phyloP scores from a whole-genome alignment of 2,329 filamentous ascomycete genomes.

The Byssochlamys sp. region DNA sequence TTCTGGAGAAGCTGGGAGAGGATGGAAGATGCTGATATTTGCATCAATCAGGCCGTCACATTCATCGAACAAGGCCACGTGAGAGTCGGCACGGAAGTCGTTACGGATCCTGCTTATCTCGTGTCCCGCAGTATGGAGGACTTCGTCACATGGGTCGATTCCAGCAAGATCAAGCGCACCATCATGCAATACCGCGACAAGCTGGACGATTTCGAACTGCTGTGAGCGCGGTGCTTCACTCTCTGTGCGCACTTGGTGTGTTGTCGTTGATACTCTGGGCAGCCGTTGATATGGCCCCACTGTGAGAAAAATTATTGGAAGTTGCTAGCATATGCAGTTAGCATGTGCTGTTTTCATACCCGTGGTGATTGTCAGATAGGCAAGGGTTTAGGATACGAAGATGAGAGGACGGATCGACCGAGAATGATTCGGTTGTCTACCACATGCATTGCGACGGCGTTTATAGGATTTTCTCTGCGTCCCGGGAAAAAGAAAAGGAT shows the following conservation, averaged over 20 bases:
- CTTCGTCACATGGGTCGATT: slow-evolving; percentile 91
- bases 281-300: neutral
- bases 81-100: slow-evolving; percentile 76
- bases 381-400: neutral
- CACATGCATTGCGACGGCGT: neutral
- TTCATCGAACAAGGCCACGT: slow-evolving; percentile 94
- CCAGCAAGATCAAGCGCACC: slow-evolving; percentile 92
- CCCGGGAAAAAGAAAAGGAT: neutral
- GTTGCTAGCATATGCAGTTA: neutral
- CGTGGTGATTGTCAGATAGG: neutral
- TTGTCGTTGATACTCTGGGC: neutral
- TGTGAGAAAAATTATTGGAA: neutral
- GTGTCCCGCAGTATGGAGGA: slow-evolving; percentile 88
- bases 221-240: slow-evolving; percentile 40
- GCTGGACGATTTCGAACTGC: slow-evolving; percentile 87
- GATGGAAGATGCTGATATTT: slow-evolving; percentile 3
- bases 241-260: neutral
- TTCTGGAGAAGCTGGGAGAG: slow-evolving; percentile 1
- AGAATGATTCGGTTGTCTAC: neutral
- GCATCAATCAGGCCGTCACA: slow-evolving; percentile 41
- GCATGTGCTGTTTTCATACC: neutral
- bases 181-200: slow-evolving; percentile 92
- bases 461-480: neutral
- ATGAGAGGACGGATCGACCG: neutral
- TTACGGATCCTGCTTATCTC: slow-evolving; percentile 81